A percentile compares a stretch with the other conserved stretches of the same genome.
Evolutionary conservation across 2,329 filamentous ascomycete genomes (phyloP).

Genomic region (Aspergillus flavus): DNA sequence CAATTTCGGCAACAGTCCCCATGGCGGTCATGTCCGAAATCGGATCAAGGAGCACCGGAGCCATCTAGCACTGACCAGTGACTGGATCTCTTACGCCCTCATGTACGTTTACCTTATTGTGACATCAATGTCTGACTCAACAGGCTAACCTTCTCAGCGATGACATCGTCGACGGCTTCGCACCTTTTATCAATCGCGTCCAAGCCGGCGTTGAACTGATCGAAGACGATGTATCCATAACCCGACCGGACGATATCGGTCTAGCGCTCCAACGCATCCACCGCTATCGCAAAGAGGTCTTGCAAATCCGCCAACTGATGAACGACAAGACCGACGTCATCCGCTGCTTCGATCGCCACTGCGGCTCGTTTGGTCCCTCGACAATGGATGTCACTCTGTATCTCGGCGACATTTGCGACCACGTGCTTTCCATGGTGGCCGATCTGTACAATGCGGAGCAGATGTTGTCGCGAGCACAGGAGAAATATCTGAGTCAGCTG

Average conservation of each 20-base stretch:
- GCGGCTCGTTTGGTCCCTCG: slow-evolving; percentile 88
- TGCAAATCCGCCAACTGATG: slow-evolving; percentile 83
- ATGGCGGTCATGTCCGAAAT: slow-evolving; percentile 83
- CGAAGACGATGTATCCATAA: slow-evolving; percentile 89
- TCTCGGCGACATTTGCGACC: slow-evolving; percentile 92
- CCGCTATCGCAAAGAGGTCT: slow-evolving; percentile 84
- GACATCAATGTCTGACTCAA: no score
- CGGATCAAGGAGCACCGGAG: slow-evolving; percentile 87
- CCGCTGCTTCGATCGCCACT: slow-evolving; percentile 92
- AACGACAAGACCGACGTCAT: slow-evolving; percentile 95
- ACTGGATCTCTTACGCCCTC: slow-evolving; percentile 97
- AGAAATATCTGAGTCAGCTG: slow-evolving; percentile 89
- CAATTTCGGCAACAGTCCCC: slow-evolving; percentile 79
- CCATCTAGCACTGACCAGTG: slow-evolving; percentile 85
- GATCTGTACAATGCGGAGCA: slow-evolving; percentile 93
- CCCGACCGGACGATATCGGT: slow-evolving; percentile 82
- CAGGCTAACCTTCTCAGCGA: slow-evolving; percentile 57
- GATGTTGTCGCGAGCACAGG: slow-evolving; percentile 86
- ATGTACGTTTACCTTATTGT: slow-evolving; percentile 63
- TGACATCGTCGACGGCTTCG: slow-evolving; percentile 93
- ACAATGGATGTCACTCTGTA: slow-evolving; percentile 93
- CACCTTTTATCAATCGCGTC: slow-evolving; percentile 78
- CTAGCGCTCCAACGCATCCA: slow-evolving; percentile 82
- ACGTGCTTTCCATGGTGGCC: slow-evolving; percentile 96
- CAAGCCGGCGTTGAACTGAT: slow-evolving; percentile 85